Percentiles rank a stretch among this genome's conserved stretches.
phyloP scores from a whole-genome alignment of 192 early-diverging fungal genomes.

The Diversispora eburnea region DNA sequence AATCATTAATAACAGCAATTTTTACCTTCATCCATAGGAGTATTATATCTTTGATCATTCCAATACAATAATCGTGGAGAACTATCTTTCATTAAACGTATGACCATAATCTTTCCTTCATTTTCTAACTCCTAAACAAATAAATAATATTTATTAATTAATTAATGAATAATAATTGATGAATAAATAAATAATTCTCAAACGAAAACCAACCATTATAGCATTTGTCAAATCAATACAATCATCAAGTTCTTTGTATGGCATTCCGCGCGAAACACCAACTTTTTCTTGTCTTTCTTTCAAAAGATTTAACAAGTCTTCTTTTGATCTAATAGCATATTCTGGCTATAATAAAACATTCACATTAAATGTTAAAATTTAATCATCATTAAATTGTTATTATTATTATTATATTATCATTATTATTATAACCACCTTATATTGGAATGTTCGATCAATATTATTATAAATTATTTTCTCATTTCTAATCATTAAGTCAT shows the following conservation, averaged over 20 bases:
- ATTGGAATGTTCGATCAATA: no score
- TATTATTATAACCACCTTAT: no score
- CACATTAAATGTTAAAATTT: background rate
- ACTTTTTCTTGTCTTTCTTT: constrained; percentile 48
- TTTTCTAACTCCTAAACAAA: constrained; percentile 47
- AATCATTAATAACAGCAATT: background rate
- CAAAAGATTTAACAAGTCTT: no score
- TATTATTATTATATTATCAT: background rate
- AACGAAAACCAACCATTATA: constrained; percentile 23
- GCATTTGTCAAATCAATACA: no score
- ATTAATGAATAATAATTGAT: no score
- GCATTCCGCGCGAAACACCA: constrained; percentile 63
- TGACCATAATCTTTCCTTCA: constrained; percentile 58
- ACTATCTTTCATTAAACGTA: constrained; percentile 60
- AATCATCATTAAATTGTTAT: background rate
- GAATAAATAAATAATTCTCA: no score
- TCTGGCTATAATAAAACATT: constrained; percentile 47
- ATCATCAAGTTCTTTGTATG: constrained; percentile 72
- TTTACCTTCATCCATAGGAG: constrained; percentile 51
- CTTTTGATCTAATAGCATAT: constrained; percentile 63
- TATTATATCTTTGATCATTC: constrained; percentile 56
- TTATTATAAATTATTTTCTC: no score
- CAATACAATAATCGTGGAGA: no score
- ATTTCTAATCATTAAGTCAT: constrained; percentile 43
- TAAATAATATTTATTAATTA: no score